Conservation (phyloP, 805 yeast genomes). For the Jamesozyma piceae region DNA sequence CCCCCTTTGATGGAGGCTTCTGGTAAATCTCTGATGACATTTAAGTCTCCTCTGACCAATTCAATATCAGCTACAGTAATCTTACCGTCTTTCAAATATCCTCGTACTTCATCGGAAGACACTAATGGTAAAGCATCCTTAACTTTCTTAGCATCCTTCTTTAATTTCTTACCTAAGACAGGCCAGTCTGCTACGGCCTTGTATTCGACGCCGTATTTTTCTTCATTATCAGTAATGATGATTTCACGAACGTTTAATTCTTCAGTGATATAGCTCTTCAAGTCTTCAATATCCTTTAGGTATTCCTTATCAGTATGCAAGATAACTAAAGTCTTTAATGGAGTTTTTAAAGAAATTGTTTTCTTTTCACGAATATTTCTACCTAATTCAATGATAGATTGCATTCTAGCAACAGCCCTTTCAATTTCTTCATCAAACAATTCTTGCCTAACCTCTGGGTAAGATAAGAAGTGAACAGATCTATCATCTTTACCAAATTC, state of each 20-base stretch:
- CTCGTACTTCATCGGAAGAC: constrained; percentile 73
- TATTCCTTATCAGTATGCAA: constrained; percentile 70
- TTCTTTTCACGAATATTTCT: constrained; percentile 96
- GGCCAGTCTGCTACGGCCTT: constrained; percentile 99
- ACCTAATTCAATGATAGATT: constrained; percentile 90
- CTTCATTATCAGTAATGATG: constrained; percentile 82
- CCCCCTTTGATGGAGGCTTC: constrained; percentile 56
- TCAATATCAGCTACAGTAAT: constrained; percentile 83
- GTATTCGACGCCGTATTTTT: constrained; percentile 83
- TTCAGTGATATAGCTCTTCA: constrained; percentile 72
- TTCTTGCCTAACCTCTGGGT: constrained; percentile 75
- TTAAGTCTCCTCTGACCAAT: constrained; percentile 77
- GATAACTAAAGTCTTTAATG: constrained; percentile 79
- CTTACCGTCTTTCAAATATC: constrained; percentile 61
- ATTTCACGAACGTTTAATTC: constrained; percentile 89
- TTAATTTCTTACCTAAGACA: constrained; percentile 90
- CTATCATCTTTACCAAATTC: constrained; percentile 49
- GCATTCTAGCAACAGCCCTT: constrained; percentile 89
- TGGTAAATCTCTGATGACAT: constrained; percentile 83
- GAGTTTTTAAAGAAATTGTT: constrained; percentile 87
- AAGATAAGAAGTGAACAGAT: constrained; percentile 90
- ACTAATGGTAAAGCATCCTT: constrained; percentile 85
- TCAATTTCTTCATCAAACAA: constrained; percentile 77
- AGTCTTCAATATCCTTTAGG: constrained; percentile 65
- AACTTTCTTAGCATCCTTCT: constrained; percentile 86